Evolutionary conservation across 805 yeast genomes (phyloP).

Genomic region (Saccharomycopsis fibuligera): DNA sequence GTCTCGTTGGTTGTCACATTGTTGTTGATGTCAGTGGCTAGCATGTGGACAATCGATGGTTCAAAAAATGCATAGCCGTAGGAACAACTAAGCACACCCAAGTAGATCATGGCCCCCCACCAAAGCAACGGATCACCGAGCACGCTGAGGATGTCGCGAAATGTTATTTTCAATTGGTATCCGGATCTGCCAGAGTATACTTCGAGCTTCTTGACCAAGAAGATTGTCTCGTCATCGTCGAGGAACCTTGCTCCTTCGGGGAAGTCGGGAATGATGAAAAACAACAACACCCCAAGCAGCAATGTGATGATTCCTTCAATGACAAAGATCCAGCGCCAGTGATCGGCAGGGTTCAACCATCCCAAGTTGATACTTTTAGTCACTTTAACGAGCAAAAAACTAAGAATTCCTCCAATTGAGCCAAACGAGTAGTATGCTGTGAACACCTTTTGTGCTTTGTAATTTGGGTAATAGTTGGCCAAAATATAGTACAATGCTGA

Average conservation of each 20-base stretch:
- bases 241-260: conserved; percentile 26
- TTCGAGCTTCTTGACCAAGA: conserved; percentile 18
- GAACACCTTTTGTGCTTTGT: conserved; percentile 17
- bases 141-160: conserved; percentile 10
- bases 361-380: background rate
- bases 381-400: conserved; percentile 8
- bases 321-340: conserved; percentile 52
- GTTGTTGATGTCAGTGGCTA: background rate
- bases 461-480: conserved; percentile 19
- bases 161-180: conserved; percentile 13
- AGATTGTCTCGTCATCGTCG: conserved; percentile 18
- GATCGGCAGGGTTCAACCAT: no score
- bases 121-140: conserved; percentile 19
- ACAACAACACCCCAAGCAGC: conserved; percentile 34
- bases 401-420: conserved; percentile 15
- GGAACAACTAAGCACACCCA: conserved; percentile 13
- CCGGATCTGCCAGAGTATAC: conserved; percentile 18
- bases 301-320: conserved; percentile 42
- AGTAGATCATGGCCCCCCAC: conserved; percentile 15
- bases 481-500: conserved; percentile 18
- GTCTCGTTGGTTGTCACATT: background rate
- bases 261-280: conserved; percentile 34
- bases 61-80: conserved; percentile 20
- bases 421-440: conserved; percentile 20
- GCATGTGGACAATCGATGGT: conserved; percentile 11